Evolutionary conservation across 257 asterid species (phyloP).

Genomic region (Solanum chmielewskii): DNA sequence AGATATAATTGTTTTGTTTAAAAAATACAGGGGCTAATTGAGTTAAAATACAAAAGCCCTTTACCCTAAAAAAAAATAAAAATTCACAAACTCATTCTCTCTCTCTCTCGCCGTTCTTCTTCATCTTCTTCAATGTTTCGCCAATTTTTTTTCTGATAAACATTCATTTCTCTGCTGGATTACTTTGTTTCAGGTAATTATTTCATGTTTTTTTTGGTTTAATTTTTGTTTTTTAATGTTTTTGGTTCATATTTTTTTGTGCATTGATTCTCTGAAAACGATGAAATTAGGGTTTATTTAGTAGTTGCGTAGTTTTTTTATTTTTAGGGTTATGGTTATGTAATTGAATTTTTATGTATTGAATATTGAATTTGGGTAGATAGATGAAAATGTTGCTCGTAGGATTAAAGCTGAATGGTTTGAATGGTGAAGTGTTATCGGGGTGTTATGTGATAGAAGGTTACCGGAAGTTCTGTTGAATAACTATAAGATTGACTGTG

Average conservation of each 20-base stretch:
- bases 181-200: not conserved
- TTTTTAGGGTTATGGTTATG: not conserved
- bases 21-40: not conserved
- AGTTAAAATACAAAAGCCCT: not conserved
- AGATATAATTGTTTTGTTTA: not conserved
- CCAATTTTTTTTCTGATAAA: not conserved
- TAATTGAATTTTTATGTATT: not conserved
- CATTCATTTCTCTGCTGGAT: not conserved
- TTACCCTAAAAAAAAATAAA: not conserved
- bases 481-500: not conserved
- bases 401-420: not conserved
- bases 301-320: not conserved
- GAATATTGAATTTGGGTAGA: not conserved
- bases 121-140: not conserved
- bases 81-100: not conserved
- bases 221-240: not conserved
- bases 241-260: not conserved
- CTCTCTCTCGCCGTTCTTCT: not conserved
- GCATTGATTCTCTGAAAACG: not conserved
- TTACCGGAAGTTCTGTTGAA: not conserved
- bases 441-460: not conserved
- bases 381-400: not conserved
- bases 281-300: not conserved
- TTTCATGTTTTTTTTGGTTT: not conserved
- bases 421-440: not conserved